Base-by-base conservation (phyloP, 23 red algal genomes). In the Agarophyton chilense region DNA sequence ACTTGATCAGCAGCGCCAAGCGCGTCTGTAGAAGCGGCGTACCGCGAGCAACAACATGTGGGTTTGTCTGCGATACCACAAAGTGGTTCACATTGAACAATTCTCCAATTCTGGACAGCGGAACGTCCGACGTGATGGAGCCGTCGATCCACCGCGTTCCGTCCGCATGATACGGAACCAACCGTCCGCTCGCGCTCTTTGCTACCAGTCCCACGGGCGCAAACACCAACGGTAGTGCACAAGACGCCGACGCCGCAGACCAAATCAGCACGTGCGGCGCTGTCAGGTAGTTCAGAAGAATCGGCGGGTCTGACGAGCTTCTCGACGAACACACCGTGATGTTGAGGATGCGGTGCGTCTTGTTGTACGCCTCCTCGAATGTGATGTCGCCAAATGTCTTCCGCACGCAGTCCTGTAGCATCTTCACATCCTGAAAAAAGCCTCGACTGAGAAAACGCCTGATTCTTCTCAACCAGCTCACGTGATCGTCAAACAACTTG, bases 71-170 rank as follows among this genome's bases (percentile, higher is more conserved):
- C 68, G 90, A 94, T 17, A 98, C 96, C 26, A 98, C 93, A 77
- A 98, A 98, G 54, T 98, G 96, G 76, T 98, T 98, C 71, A 95
- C 96, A 64, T 95, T 98, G 89, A 98, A 98, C 39, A 98, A 55
- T 77, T 98, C 96, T 12, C 93, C 93, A 67, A 98, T 95, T 41
- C 96, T 76, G 24, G 87, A 57, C 35, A 98, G 86, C 52, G 96
- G 96, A 19, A 98, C 83, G 62, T 98, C 96, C 19, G 96, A 94
- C 32, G 87, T 72, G 60, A 98, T 82, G 62, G 89, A 94, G 43
- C 96, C 96, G 56, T 98, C 96, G 55, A 91, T 91, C 89, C 93
- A 98, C 5, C 85, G 90, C 25, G 72, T 43, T 10, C 96, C 96
- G 52, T 81, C 78, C 17, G 82, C 53, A 38, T 95, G 91, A 57